phyloP scores from a whole-genome alignment of 768 basidiomycete genomes.

The Lactifluus hygrophoroides region DNA sequence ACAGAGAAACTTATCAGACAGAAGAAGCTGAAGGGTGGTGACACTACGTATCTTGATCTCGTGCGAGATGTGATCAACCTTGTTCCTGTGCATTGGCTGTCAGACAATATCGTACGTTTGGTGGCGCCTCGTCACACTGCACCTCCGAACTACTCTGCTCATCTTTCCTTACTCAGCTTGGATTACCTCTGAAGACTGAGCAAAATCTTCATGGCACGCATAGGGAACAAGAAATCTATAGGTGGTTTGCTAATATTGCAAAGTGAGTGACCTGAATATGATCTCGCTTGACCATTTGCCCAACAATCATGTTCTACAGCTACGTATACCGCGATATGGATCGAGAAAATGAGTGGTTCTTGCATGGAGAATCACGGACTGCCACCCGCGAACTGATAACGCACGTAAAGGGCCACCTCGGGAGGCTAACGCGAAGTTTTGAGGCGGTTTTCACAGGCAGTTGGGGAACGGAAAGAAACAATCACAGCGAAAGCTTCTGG shows the following conservation, averaged over 20 bases:
- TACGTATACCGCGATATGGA: slow-evolving; percentile 32
- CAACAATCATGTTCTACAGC: slow-evolving; percentile 22
- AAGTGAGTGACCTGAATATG: slow-evolving; percentile 1
- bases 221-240: slow-evolving; percentile 8
- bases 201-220: slow-evolving; percentile 3
- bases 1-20: slow-evolving; percentile 6
- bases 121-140: background rate
- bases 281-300: background rate
- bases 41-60: slow-evolving; percentile 41
- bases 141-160: background rate
- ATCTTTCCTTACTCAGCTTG: slow-evolving; percentile 8
- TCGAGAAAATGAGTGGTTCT: slow-evolving; percentile 28
- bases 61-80: slow-evolving; percentile 60
- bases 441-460: slow-evolving; percentile 17
- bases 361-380: slow-evolving; percentile 24
- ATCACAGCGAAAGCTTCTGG: slow-evolving; percentile 14
- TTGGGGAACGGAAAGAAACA: slow-evolving; percentile 21
- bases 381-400: slow-evolving; percentile 25
- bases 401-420: slow-evolving; percentile 20
- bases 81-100: slow-evolving; percentile 54
- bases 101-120: slow-evolving; percentile 43
- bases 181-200: slow-evolving; percentile 12
- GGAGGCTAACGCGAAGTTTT: slow-evolving; percentile 9
- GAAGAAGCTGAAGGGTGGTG: slow-evolving; percentile 29
- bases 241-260: slow-evolving; percentile 3